Evolutionary conservation across 352 stramenopile genomes (phyloP).

Genomic region (Globisporangium mamillatum): DNA sequence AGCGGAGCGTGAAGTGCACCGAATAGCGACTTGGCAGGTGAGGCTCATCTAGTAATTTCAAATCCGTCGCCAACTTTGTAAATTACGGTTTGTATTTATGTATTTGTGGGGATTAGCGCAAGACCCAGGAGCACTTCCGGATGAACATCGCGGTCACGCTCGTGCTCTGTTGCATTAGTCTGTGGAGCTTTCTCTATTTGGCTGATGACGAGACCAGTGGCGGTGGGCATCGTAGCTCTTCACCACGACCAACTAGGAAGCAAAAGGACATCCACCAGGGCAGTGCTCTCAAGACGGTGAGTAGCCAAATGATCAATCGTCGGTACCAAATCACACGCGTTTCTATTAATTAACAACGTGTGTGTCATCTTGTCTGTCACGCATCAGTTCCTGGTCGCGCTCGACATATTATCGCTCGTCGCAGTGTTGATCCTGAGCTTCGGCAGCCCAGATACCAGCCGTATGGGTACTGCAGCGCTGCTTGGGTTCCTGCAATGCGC

Average conservation of each 20-base stretch:
- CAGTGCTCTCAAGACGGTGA: conserved; percentile 14
- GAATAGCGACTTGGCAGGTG: conserved; percentile 35
- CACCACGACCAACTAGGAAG: neutral
- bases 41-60: no score
- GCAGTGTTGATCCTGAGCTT: conserved; percentile 42
- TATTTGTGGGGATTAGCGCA: conserved; percentile 20
- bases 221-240: neutral
- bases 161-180: conserved; percentile 34
- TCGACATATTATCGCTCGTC: conserved; percentile 40
- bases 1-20: conserved; percentile 37
- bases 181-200: conserved; percentile 23
- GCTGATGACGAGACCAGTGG: neutral
- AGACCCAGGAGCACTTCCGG: conserved; percentile 32
- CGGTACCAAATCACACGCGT: neutral
- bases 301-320: neutral
- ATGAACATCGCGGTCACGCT: conserved; percentile 35
- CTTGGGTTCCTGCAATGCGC: conserved; percentile 38
- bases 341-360: neutral
- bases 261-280: conserved; percentile 7
- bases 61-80: no score
- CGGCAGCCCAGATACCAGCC: conserved; percentile 25
- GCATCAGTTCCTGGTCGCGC: conserved; percentile 44
- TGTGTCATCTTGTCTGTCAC: neutral
- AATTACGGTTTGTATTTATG: neutral
- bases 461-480: conserved; percentile 35